Conservation (phyloP, 441 rosid species). For the Mallotus repandus region DNA sequence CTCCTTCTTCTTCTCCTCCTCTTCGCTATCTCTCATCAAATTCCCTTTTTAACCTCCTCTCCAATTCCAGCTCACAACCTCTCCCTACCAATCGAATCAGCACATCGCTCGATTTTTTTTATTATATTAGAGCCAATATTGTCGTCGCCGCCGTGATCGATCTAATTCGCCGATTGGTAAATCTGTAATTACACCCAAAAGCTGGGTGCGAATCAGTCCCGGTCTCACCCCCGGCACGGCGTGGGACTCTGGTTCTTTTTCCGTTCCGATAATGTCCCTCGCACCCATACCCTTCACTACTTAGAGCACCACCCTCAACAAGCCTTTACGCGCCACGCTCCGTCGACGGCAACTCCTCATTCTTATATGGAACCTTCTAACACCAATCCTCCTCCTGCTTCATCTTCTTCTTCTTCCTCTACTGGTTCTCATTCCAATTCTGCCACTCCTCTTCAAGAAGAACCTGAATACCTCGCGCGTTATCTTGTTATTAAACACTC, state of each 20-base stretch:
- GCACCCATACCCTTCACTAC: conserved; percentile 52
- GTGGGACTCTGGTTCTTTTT: conserved; percentile 72
- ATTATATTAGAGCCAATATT: too few species aligned
- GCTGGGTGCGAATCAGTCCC: conserved; percentile 99
- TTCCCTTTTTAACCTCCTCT: background rate
- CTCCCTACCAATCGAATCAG: background rate
- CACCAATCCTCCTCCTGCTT: conserved; percentile 1
- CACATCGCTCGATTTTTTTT: too few species aligned
- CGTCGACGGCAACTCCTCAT: conserved; percentile 19
- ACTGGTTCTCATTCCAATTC: conserved; percentile 28
- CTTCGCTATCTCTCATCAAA: background rate
- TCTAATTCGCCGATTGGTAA: conserved; percentile 4
- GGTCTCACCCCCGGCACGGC: conserved; percentile 63
- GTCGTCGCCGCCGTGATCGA: conserved; percentile 4
- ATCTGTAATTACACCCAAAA: conserved; percentile 33
- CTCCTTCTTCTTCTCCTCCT: background rate
- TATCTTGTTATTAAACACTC: conserved; percentile 91
- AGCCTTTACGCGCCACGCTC: conserved; percentile 32
- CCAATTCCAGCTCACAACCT: background rate
- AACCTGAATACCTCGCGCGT: conserved; percentile 93
- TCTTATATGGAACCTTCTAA: conserved; percentile 33
- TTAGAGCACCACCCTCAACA: conserved; percentile 43
- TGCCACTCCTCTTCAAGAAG: conserved; percentile 50
- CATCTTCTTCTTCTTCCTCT: conserved; percentile 29
- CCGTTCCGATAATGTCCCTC: conserved; percentile 70